Percentiles rank a stretch among this genome's conserved stretches.
Conservation (phyloP, 164 flowering plant genomes). For the Annona squamosa region DNA sequence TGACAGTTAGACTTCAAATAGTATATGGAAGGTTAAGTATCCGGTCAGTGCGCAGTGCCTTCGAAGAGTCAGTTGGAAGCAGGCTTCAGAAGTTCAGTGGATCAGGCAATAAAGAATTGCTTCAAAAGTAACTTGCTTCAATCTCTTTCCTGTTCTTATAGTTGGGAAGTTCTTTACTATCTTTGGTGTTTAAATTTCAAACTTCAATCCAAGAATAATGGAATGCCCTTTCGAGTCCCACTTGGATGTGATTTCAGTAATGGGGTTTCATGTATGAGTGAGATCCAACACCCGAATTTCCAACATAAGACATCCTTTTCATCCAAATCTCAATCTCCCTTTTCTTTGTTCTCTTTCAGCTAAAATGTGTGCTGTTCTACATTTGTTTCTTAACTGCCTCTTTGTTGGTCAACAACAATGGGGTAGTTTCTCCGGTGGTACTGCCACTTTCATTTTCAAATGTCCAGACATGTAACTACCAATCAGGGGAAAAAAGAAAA, state of each 20-base stretch:
- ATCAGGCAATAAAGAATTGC: slow-evolving; percentile 67
- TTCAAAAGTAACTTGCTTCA: slow-evolving; percentile 51
- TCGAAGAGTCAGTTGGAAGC: slow-evolving; percentile 89
- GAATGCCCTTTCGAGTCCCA: neutral
- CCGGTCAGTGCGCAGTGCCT: slow-evolving; percentile 80
- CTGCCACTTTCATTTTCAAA: too few relatives aligned
- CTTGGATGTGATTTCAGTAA: neutral
- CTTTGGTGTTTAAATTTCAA: neutral
- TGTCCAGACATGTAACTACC: too few relatives aligned
- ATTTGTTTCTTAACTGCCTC: too few relatives aligned
- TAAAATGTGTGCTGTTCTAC: too few relatives aligned
- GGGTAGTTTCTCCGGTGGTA: too few relatives aligned
- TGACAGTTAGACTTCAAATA: slow-evolving; percentile 88
- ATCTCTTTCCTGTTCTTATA: neutral
- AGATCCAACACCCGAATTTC: neutral
- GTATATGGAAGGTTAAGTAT: slow-evolving; percentile 78
- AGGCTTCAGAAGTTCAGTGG: slow-evolving; percentile 81
- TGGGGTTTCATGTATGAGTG: too few relatives aligned
- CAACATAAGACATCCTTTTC: neutral
- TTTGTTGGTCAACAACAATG: too few relatives aligned
- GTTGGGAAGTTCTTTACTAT: neutral
- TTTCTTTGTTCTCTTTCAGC: too few relatives aligned
- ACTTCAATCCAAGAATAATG: neutral
- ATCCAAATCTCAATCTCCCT: neutral
- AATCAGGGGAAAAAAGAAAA: too few relatives aligned